Base-by-base conservation (phyloP, 768 basidiomycete species). In the Calocybe indica region DNA sequence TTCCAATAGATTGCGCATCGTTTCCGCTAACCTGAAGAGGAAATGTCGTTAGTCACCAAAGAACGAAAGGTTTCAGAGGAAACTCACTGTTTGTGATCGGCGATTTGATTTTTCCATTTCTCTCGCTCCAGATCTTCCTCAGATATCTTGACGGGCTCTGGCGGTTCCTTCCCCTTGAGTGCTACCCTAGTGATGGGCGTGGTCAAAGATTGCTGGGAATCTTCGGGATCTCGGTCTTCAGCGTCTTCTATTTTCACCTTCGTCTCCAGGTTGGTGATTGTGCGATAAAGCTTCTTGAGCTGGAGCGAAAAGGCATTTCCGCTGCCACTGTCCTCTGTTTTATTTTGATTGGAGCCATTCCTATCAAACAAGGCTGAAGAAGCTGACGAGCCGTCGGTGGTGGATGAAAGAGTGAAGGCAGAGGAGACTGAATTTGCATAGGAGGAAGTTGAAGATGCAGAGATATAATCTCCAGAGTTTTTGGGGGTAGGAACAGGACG, bases 51-150 rank as follows among this genome's bases (percentile, higher is more conserved):
- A 41, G 9, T 43, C 37, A 47, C 47, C 40, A 52, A 6, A 35
- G 52, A 30, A 54, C 41, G 45, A 49, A 4, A 28, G 15, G 14
- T 22, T 22, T 22, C 47, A 36, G 33, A 53, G 11, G 11, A 13
- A n/a, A 71, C 85, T 52, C 55, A 89, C 94, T 79, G 74, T 65
- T 95, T 96, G 64, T 99, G 96, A 59, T 88, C 81, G 0, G 70
- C 68, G 33, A 89, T 78, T 49, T 85, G 71, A 48, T 79, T 80
- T 44, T 75, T 73, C 77, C 91, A 90, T 53, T 83, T 86, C 57
- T 92, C 85, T 45, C 80, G 81, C 55, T 91, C 84, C 12, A 74
- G 60, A 6, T 88, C 84, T 14, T 81, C 78, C 39, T 72, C 73
- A 5, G 53, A 47, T 10, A 53, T 40, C 3, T 32, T 29, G 7